phyloP scores from a whole-genome alignment of 2,329 filamentous ascomycete genomes.

The Trichoderma koningiopsis region DNA sequence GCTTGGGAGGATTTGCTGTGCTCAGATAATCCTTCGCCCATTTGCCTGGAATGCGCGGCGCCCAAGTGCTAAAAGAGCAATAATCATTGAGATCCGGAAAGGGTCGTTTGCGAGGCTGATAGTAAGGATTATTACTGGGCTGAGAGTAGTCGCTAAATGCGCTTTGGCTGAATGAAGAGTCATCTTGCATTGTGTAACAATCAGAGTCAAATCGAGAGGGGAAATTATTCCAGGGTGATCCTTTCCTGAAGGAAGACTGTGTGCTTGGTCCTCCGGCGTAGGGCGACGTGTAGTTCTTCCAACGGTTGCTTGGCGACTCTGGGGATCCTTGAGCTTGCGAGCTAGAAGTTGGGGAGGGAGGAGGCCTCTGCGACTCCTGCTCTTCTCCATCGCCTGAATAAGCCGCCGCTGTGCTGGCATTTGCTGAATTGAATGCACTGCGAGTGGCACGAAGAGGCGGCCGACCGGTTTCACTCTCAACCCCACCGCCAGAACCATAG shows the following conservation, averaged over 20 bases:
- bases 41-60: conserved; percentile 8
- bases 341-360: conserved; percentile 14
- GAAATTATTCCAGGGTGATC: not conserved
- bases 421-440: conserved; percentile 23
- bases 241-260: conserved; percentile 2
- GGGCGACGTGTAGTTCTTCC: conserved; percentile 32
- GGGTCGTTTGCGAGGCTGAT: conserved; percentile 34
- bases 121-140: conserved; percentile 40
- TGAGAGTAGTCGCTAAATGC: conserved; percentile 33
- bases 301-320: conserved; percentile 33
- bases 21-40: conserved; percentile 14
- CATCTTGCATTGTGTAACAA: conserved; percentile 9
- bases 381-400: conserved; percentile 7
- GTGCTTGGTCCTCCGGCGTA: not conserved
- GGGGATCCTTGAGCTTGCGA: conserved; percentile 24
- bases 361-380: not conserved
- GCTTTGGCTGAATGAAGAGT: conserved; percentile 13
- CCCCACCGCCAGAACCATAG: conserved; percentile 5
- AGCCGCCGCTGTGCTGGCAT: not conserved
- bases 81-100: conserved; percentile 25
- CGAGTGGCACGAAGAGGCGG: conserved; percentile 22
- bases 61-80: conserved; percentile 9
- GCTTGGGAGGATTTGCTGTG: not conserved
- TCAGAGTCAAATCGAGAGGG: conserved; percentile 9
- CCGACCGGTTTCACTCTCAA: not conserved